Conservation (phyloP, 2,329 filamentous ascomycete genomes). For the Epichloe hybrida region DNA sequence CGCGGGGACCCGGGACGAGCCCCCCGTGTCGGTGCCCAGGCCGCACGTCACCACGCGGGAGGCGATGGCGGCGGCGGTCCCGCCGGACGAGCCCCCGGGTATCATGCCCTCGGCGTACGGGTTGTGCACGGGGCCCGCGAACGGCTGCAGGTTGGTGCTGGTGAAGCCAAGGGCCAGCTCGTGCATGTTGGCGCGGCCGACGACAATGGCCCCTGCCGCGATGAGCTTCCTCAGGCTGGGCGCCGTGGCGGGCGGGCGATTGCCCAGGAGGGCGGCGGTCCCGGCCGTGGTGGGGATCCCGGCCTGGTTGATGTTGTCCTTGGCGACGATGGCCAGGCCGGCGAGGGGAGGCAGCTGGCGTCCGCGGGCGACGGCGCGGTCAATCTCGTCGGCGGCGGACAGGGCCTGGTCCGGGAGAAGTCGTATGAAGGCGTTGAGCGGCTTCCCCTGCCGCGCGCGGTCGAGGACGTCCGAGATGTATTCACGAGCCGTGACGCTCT, state of each 20-base stretch:
- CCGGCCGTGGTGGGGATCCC: conserved; percentile 7
- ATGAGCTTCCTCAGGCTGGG: conserved; percentile 10
- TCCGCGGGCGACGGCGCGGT: conserved; percentile 4
- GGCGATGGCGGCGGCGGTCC: conserved; percentile 9
- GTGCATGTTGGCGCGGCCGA: conserved; percentile 42
- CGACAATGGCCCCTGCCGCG: conserved; percentile 15
- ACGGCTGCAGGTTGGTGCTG: conserved; percentile 9
- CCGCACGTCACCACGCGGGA: conserved; percentile 10
- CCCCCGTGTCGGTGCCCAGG: conserved; percentile 12
- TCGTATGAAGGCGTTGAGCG: conserved; percentile 2
- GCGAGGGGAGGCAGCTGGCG: conserved; percentile 8
- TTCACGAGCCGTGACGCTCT: not conserved
- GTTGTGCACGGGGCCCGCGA: conserved; percentile 9
- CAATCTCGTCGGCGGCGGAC: not conserved
- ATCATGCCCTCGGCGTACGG: conserved; percentile 7
- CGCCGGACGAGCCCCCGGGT: conserved; percentile 11
- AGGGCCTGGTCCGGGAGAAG: conserved; percentile 1
- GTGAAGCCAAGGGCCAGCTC: conserved; percentile 9
- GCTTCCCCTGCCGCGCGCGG: not conserved
- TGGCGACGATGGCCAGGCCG: conserved; percentile 11
- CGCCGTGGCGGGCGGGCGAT: conserved; percentile 6
- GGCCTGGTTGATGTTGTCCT: conserved; percentile 11
- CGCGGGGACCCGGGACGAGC: conserved; percentile 9
- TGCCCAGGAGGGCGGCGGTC: conserved; percentile 6
- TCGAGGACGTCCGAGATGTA: conserved; percentile 2